These are phyloP conservation scores for Pseudohalonectria lignicola DNA, from an alignment of 2,329 filamentous ascomycete genomes.

Conservation along the genomic window DNA sequence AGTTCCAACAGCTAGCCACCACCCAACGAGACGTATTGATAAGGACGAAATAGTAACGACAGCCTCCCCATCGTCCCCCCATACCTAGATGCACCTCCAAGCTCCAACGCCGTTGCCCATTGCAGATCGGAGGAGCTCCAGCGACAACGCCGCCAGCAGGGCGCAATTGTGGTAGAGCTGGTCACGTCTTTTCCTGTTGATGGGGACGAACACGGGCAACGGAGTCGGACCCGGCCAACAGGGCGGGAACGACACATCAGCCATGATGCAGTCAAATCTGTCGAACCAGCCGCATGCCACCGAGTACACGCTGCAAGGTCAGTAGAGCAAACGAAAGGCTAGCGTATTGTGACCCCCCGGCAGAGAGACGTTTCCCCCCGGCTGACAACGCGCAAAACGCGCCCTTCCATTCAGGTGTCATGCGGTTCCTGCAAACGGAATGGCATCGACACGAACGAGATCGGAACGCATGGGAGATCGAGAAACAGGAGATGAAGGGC, in stretches of 20 bases:
- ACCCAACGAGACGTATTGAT: no score
- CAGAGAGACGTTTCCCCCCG: background rate
- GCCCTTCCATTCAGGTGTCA: constrained; percentile 56
- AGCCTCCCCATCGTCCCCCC: no score
- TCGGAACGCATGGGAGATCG: constrained; percentile 97
- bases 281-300: constrained; percentile 45
- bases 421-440: constrained; percentile 98
- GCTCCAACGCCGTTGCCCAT: no score
- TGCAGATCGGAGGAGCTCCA: no score
- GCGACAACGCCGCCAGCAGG: no score
- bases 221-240: constrained; percentile 20
- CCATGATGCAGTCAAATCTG: constrained; percentile 32
- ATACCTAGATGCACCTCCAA: no score
- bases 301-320: constrained; percentile 50
- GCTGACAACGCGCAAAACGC: background rate
- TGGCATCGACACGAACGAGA: constrained; percentile 98
- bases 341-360: background rate
- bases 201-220: constrained; percentile 28
- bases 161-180: no score
- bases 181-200: no score
- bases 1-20: no score
- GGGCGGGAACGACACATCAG: constrained; percentile 32
- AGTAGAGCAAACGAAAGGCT: constrained; percentile 1
- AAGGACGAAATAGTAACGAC: no score
- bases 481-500: constrained; percentile 97